A percentile compares a stretch with the other conserved stretches of the same genome.
Conservation (phyloP, 163 green algal genomes). For the Scenedesmus sp. region DNA sequence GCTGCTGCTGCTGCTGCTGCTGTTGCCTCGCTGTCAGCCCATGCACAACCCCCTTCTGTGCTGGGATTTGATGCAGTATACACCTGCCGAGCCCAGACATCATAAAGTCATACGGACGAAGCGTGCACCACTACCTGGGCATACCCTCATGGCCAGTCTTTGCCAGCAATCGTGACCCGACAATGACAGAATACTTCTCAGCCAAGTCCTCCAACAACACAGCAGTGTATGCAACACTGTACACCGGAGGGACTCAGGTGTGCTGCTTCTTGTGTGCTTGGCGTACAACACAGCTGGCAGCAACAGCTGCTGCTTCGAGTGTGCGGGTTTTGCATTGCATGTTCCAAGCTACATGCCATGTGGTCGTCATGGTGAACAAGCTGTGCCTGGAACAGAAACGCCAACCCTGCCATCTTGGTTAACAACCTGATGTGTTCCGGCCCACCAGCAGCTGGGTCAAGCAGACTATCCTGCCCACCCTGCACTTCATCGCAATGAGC, state of each 20-base stretch:
- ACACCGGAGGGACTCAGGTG: conserved; percentile 55
- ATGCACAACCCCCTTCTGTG: not conserved
- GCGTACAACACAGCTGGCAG: not conserved
- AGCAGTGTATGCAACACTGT: conserved; percentile 62
- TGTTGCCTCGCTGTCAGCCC: no score
- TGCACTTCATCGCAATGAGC: no score
- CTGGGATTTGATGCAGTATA: conserved; percentile 66
- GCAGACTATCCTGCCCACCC: no score
- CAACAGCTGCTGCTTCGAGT: not conserved
- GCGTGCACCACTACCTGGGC: conserved; percentile 64
- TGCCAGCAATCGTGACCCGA: conserved; percentile 73
- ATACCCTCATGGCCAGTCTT: conserved; percentile 64
- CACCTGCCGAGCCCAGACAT: conserved; percentile 60
- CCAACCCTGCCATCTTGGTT: not conserved
- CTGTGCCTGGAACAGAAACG: no score
- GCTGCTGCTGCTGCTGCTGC: conserved; percentile 34
- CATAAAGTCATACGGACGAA: conserved; percentile 52
- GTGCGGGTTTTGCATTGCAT: not conserved
- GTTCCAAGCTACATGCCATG: not conserved
- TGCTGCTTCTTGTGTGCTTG: not conserved
- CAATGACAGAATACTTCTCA: conserved; percentile 67
- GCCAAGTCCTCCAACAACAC: conserved; percentile 70
- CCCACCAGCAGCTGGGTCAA: no score
- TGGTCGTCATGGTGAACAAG: not conserved
- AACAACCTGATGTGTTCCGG: no score